These are phyloP conservation scores for Canavalia ensiformis DNA, from an alignment of 306 rosid species.

Conservation along the genomic window DNA sequence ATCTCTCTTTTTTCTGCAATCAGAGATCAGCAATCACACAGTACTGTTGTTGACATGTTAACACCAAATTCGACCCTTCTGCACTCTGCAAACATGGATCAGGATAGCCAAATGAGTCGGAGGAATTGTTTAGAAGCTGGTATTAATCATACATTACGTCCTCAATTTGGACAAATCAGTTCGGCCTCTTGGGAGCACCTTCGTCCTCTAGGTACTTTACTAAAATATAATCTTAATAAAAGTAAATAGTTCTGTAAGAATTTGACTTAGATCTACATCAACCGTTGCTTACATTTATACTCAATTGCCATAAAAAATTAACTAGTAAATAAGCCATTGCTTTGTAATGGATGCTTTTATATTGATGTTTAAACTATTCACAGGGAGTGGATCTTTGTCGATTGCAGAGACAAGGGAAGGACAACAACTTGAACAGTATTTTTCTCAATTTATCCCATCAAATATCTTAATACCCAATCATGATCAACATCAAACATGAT, in stretches of 20 bases:
- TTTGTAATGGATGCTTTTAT: background rate
- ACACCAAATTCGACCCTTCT: conserved; percentile 41
- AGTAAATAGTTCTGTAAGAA: background rate
- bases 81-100: conserved; percentile 44
- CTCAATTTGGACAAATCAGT: conserved; percentile 53
- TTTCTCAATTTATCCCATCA: conserved; percentile 46
- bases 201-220: conserved; percentile 47
- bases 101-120: conserved; percentile 39
- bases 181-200: conserved; percentile 56
- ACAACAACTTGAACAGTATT: conserved; percentile 49
- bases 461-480: conserved; percentile 28
- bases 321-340: background rate
- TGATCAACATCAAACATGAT: conserved; percentile 19
- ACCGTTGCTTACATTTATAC: too few species aligned
- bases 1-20: background rate
- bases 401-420: conserved; percentile 42
- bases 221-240: background rate
- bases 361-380: conserved; percentile 10
- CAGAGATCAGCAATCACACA: conserved; percentile 54
- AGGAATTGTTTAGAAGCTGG: conserved; percentile 22
- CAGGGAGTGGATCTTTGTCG: conserved; percentile 47
- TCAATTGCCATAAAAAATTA: background rate
- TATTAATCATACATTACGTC: conserved; percentile 13
- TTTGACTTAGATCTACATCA: background rate
- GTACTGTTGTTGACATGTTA: conserved; percentile 43